These are phyloP conservation scores for Tulasnella sp. DNA, from an alignment of 768 basidiomycete genomes.

Conservation along the genomic window DNA sequence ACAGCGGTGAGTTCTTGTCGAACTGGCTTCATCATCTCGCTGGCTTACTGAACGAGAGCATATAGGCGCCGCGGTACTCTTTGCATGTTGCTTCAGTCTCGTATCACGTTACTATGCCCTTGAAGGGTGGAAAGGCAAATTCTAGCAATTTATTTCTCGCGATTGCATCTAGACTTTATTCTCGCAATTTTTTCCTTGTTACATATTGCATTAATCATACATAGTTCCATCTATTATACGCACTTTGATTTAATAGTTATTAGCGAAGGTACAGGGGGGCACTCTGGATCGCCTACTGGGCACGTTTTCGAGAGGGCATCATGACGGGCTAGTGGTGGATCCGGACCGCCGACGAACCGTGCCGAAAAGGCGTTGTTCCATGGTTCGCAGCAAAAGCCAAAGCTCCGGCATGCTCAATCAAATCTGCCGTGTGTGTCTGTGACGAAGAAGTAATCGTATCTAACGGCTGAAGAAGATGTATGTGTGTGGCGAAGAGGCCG, in stretches of 20 bases:
- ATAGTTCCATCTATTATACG: background rate
- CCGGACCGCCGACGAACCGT: background rate
- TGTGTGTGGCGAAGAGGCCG: background rate
- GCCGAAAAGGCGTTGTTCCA: background rate
- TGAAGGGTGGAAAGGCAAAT: slow-evolving; percentile 16
- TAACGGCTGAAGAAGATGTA: background rate
- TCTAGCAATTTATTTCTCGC: background rate
- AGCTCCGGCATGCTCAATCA: too few relatives aligned
- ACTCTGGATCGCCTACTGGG: background rate
- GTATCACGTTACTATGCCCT: background rate
- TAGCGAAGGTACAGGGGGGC: background rate
- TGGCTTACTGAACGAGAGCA: too few relatives aligned
- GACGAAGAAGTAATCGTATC: too few relatives aligned
- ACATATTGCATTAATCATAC: background rate
- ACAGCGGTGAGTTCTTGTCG: too few relatives aligned
- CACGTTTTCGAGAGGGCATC: background rate
- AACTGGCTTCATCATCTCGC: too few relatives aligned
- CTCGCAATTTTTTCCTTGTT: background rate
- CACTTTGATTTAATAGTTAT: background rate
- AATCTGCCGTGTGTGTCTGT: too few relatives aligned
- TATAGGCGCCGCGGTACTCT: slow-evolving; percentile 1
- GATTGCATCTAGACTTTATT: background rate
- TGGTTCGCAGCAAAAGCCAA: background rate
- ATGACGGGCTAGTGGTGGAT: too few relatives aligned
- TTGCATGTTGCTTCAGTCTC: slow-evolving; percentile 3